Conservation (phyloP, 192 early-diverging fungal species). For the Gigaspora rosea region DNA sequence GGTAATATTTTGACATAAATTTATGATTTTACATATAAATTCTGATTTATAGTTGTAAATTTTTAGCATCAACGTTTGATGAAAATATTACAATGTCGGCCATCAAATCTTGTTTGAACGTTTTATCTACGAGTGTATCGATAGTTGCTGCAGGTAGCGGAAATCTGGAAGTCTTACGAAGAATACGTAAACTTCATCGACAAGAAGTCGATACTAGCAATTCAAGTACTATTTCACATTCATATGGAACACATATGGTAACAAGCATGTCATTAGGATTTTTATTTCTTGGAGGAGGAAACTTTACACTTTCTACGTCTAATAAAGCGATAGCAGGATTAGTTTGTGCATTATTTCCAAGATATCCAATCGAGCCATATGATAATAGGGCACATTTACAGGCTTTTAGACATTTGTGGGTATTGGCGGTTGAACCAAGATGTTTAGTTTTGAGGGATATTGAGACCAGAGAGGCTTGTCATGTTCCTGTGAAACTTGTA, state of each 20-base stretch:
- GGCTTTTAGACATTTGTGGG: conserved; percentile 80
- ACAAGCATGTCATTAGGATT: conserved; percentile 77
- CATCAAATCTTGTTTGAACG: conserved; percentile 69
- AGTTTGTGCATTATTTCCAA: conserved; percentile 69
- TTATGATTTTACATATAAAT: not conserved
- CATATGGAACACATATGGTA: conserved; percentile 74
- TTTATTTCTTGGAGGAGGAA: conserved; percentile 72
- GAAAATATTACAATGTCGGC: conserved; percentile 65
- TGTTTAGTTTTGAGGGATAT: conserved; percentile 73
- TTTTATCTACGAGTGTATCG: conserved; percentile 58
- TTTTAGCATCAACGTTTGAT: conserved; percentile 53
- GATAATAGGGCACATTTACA: conserved; percentile 75
- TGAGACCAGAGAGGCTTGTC: conserved; percentile 51
- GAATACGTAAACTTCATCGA: conserved; percentile 59
- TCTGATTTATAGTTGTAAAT: not conserved
- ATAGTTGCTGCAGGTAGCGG: conserved; percentile 86
- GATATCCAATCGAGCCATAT: conserved; percentile 52
- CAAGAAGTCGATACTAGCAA: conserved; percentile 34
- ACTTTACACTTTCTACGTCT: conserved; percentile 65
- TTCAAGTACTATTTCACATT: conserved; percentile 27
- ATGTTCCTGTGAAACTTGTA: conserved; percentile 56
- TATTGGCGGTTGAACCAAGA: conserved; percentile 67
- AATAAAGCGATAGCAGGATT: conserved; percentile 68
- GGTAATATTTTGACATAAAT: conserved; percentile 38
- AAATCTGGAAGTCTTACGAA: conserved; percentile 58